phyloP scores from a whole-genome alignment of 306 rosid genomes.

The Benincasa hispida region DNA sequence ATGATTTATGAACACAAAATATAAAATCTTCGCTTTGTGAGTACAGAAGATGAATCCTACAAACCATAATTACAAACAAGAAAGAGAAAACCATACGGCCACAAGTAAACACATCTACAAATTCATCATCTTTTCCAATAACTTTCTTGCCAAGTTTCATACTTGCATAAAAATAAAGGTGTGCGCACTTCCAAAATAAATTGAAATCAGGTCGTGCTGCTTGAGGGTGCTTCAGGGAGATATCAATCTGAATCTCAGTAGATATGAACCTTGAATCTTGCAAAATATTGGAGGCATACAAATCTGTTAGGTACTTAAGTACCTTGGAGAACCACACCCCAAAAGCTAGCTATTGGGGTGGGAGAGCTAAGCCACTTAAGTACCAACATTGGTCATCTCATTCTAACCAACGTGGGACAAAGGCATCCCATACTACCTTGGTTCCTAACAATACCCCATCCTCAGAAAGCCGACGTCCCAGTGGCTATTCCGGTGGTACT shows the following conservation, averaged over 20 bases:
- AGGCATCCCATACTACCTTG: too few relatives aligned
- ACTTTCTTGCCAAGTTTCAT: not conserved
- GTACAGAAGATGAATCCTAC: not conserved
- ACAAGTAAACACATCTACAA: not conserved
- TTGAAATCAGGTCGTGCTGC: not conserved
- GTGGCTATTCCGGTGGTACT: too few relatives aligned
- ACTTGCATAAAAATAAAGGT: not conserved
- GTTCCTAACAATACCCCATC: too few relatives aligned
- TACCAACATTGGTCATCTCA: too few relatives aligned
- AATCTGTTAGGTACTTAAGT: too few relatives aligned
- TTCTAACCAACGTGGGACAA: too few relatives aligned
- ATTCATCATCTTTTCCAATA: not conserved
- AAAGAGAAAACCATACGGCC: not conserved
- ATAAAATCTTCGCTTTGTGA: not conserved
- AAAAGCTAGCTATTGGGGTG: too few relatives aligned
- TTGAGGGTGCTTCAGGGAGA: not conserved
- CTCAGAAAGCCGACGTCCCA: too few relatives aligned
- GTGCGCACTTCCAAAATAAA: not conserved
- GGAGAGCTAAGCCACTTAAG: too few relatives aligned
- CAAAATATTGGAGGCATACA: too few relatives aligned
- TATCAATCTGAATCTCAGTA: not conserved
- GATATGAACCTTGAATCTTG: not conserved
- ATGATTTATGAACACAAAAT: constrained; percentile 7
- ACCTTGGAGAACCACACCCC: too few relatives aligned
- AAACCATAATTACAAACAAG: not conserved